Evolutionary conservation across 805 yeast species (phyloP).

Genomic region (Wickerhamiella spandovensis): DNA sequence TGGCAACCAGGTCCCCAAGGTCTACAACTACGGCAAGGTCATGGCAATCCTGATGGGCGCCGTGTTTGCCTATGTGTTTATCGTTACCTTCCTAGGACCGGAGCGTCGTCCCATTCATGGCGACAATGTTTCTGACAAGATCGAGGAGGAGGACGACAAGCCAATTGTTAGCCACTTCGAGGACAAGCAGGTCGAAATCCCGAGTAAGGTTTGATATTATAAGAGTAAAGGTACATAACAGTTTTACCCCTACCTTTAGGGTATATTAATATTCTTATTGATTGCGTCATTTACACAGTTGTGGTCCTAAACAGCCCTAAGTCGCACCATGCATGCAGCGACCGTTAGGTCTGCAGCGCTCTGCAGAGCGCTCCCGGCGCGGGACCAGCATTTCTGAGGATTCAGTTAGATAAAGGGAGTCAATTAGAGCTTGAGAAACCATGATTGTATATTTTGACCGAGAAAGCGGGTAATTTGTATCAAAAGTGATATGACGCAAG

Average conservation of each 20-base stretch:
- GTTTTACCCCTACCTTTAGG: background rate
- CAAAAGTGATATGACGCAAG: background rate
- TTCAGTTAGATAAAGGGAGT: no score
- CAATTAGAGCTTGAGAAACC: no score
- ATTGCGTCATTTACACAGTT: background rate
- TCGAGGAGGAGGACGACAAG: background rate
- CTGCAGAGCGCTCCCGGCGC: no score
- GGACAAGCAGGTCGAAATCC: background rate
- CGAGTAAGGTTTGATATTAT: background rate
- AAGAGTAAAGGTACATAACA: background rate
- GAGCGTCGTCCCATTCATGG: conserved; percentile 23
- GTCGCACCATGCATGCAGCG: no score
- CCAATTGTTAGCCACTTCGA: background rate
- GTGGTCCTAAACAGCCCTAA: no score
- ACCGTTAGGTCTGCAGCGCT: no score
- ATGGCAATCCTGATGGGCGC: conserved; percentile 60
- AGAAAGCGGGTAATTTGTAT: no score
- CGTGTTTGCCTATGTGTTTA: conserved; percentile 39
- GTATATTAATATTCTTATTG: background rate
- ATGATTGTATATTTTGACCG: no score
- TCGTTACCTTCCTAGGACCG: conserved; percentile 43
- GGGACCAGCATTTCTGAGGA: no score
- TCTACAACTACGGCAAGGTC: conserved; percentile 51
- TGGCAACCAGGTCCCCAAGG: conserved; percentile 23
- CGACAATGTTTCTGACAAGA: background rate